Evolutionary conservation across 164 flowering plant species (phyloP).

Genomic region (Magnolia kwangsiensis): DNA sequence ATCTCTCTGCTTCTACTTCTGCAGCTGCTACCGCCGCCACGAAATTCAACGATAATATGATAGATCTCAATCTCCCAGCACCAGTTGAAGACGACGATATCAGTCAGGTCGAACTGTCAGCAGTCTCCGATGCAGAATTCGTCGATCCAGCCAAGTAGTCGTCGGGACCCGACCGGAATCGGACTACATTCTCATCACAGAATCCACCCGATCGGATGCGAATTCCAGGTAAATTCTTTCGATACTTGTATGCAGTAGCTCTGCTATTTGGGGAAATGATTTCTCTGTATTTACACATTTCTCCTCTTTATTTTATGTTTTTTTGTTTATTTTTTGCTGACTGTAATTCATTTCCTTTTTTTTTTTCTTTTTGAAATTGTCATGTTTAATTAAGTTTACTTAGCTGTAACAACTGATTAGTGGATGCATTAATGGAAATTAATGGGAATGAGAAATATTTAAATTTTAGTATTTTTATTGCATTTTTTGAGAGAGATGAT

Average conservation of each 20-base stretch:
- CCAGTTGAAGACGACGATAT: slow-evolving; percentile 60
- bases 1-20: slow-evolving; percentile 19
- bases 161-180: neutral
- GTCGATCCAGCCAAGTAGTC: slow-evolving; percentile 17
- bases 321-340: slow-evolving; percentile 13
- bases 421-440: slow-evolving; percentile 5
- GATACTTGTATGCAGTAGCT: neutral
- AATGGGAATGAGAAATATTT: slow-evolving; percentile 5
- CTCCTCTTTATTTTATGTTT: slow-evolving; percentile 4
- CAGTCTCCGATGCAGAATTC: slow-evolving; percentile 44
- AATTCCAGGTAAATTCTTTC: slow-evolving; percentile 16
- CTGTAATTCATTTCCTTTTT: slow-evolving; percentile 18
- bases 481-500: neutral
- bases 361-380: neutral
- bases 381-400: slow-evolving; percentile 6
- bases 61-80: slow-evolving; percentile 90
- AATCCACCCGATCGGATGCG: neutral
- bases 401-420: slow-evolving; percentile 19
- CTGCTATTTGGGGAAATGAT: slow-evolving; percentile 15
- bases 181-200: neutral
- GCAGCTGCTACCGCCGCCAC: slow-evolving; percentile 6
- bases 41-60: slow-evolving; percentile 33
- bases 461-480: neutral
- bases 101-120: slow-evolving; percentile 54
- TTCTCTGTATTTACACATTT: slow-evolving; percentile 17